Evolutionary conservation across 768 basidiomycete species (phyloP), one percentile per base, ranked within the genome.

Genomic region (Sporobolomyces phaffii): DNA sequence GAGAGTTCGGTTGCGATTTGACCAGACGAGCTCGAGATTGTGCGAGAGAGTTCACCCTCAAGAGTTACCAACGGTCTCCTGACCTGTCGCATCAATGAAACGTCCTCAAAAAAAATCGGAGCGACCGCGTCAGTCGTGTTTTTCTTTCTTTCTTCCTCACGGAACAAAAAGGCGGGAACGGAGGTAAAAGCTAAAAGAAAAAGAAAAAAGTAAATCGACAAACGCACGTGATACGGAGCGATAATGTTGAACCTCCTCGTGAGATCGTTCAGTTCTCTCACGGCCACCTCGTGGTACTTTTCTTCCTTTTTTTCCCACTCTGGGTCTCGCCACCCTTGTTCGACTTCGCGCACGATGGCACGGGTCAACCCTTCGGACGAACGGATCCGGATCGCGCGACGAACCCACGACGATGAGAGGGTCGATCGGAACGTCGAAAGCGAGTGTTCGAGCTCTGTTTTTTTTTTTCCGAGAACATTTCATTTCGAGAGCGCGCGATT

Each of bases 211-310:
- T n/a, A n/a, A n/a, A n/a, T n/a, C n/a, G n/a, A n/a, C n/a, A 10
- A 38, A 53, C 52, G 5, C 33, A 44, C 51, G 34, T 67, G 26
- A 73, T 87, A 88, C 2, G 89, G 90, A 17, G 90, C 90, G 48
- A 87, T 76, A 10, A 83, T 85, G 74, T 92, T 91, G 78, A 89
- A 88, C 78, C 86, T 85, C 53, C 89, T 81, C 31, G 91, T 85
- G 8, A 87, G 80, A 5, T 84, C 63, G 54, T 71, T 66, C n/a
- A 71, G 48, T 26, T 64, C 52, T 31, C 29, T 49, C 15, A 71
- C 29, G 36, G 58, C 53, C 22, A 43, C 44, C 14, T 57, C 52
- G 24, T 66, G 70, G 53, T 61, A 71, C 1, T 77, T 22, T 52
- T 77, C 75, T 75, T 91, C 88, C 51, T 83, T 83, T 34, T 78